Evolutionary conservation across 1,284 basidiomycete genomes (phyloP), one percentile per base, ranked within the genome.

Genomic region (Ceratobasidium sp.): DNA sequence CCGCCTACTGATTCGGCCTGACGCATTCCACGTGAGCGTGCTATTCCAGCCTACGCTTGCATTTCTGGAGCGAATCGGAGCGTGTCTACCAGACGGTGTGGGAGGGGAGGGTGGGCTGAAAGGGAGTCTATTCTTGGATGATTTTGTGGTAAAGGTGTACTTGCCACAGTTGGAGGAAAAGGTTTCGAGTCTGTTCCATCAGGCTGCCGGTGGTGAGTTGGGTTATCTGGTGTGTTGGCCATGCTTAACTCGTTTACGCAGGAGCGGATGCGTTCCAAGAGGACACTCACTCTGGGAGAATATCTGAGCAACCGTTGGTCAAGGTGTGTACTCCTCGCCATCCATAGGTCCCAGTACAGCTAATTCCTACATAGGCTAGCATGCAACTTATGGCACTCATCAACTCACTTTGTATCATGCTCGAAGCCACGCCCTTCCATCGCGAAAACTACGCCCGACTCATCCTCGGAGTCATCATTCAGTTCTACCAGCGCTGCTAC

Each of bases 141-240:
- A 99, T 76, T 99, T 99, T 82, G 96, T 99, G 7, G 87, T 95
- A 71, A 93, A 93, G 78, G 92, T 96, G 0, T 99, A 98, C 85
- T 85, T 99, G 56, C 97, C 97, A 0, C 96, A 98, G 83, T 85
- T 99, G 77, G 97, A 99, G 83, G 97, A 99, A 81, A 97, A 96
- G 83, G 95, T 98, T 54, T 92, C 94, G 0, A 87, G 90, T 68
- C 86, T 97, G 43, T 98, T 98, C 85, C 95, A 95, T 82, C 89
- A 93, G 76, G 91, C 95, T 15, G 90, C 97, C 3, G 91, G 91
- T 22, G 91, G 95, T 93, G 83, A 62, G 85, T 81, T 4, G 44
- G 22, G 6, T 43, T 57, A 22, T 11, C 5, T 19, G 32, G 13
- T 15, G 25, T 22, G 29, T 46, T 15, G 25, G 32, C 7, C 19